Evolutionary conservation across 1,139 yeast species (phyloP).

Genomic region (Suhomyces yuchorum): DNA sequence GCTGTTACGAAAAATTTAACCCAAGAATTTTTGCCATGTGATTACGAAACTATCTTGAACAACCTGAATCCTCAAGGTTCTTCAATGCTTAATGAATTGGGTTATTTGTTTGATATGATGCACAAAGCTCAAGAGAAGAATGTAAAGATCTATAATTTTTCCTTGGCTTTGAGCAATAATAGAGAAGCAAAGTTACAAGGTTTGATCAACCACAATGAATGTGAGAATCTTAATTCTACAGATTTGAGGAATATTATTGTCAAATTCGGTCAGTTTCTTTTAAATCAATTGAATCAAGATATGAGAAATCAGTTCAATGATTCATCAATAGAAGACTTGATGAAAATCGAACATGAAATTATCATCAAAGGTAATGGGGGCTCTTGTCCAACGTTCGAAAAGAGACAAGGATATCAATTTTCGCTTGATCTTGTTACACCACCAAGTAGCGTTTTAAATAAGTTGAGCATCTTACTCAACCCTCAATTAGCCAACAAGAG

Average conservation of each 20-base stretch:
- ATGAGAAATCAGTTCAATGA: constrained; percentile 35
- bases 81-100: constrained; percentile 75
- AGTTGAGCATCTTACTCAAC: constrained; percentile 28
- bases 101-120: constrained; percentile 90
- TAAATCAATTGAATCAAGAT: constrained; percentile 48
- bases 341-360: constrained; percentile 41
- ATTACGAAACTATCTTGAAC: constrained; percentile 27
- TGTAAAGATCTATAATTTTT: constrained; percentile 76
- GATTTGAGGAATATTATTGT: constrained; percentile 48
- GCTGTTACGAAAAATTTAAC: constrained; percentile 57
- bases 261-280: constrained; percentile 59
- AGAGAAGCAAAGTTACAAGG: constrained; percentile 52
- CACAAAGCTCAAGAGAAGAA: constrained; percentile 70
- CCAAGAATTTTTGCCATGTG: constrained; percentile 58
- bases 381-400: constrained; percentile 39
- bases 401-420: constrained; percentile 32
- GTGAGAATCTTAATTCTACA: constrained; percentile 36
- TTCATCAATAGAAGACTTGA: constrained; percentile 24
- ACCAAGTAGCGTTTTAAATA: constrained; percentile 29
- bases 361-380: constrained; percentile 42
- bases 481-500: constrained; percentile 15
- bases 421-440: constrained; percentile 42
- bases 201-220: constrained; percentile 53
- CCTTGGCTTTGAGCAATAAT: constrained; percentile 46
- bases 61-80: constrained; percentile 45